phyloP scores from a whole-genome alignment of 2,329 filamentous ascomycete genomes.

The Pseudogymnoascus sp. region DNA sequence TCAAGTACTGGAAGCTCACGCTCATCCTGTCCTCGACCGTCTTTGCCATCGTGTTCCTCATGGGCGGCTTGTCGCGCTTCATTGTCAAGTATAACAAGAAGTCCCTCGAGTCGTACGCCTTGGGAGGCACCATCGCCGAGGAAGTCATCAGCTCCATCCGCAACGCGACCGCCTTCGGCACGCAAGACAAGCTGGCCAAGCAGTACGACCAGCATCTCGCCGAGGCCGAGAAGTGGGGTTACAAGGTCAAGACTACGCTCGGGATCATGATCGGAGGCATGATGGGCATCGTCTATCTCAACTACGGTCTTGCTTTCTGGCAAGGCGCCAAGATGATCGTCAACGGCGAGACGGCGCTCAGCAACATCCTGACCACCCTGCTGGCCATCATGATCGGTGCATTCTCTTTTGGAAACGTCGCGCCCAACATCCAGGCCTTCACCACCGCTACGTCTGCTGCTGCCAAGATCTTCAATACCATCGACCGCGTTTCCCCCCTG shows the following conservation, averaged over 20 bases:
- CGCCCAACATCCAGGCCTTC: slow-evolving; percentile 81
- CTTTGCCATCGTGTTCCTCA: slow-evolving; percentile 68
- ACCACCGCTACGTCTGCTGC: slow-evolving; percentile 76
- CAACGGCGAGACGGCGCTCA: slow-evolving; percentile 56
- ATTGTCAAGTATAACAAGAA: slow-evolving; percentile 76
- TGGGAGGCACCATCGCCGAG: slow-evolving; percentile 81
- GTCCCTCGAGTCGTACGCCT: slow-evolving; percentile 71
- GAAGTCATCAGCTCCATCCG: slow-evolving; percentile 92
- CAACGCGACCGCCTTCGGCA: slow-evolving; percentile 88
- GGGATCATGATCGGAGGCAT: slow-evolving; percentile 76
- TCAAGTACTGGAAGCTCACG: slow-evolving; percentile 89
- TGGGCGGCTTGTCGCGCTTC: slow-evolving; percentile 65
- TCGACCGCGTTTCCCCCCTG: slow-evolving; percentile 78
- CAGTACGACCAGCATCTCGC: slow-evolving; percentile 74
- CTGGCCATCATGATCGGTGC: slow-evolving; percentile 90
- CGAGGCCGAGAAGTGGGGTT: slow-evolving; percentile 68
- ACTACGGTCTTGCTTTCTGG: slow-evolving; percentile 86
- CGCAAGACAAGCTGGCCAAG: slow-evolving; percentile 80
- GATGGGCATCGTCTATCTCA: slow-evolving; percentile 78
- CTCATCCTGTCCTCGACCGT: slow-evolving; percentile 80
- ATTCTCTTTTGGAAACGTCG: slow-evolving; percentile 81
- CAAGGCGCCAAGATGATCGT: slow-evolving; percentile 72
- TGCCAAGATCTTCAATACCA: slow-evolving; percentile 87
- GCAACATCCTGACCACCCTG: slow-evolving; percentile 73
- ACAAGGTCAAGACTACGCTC: slow-evolving; percentile 64